Conservation (phyloP, 2,329 filamentous ascomycete species). For the Xylaria sp. region DNA sequence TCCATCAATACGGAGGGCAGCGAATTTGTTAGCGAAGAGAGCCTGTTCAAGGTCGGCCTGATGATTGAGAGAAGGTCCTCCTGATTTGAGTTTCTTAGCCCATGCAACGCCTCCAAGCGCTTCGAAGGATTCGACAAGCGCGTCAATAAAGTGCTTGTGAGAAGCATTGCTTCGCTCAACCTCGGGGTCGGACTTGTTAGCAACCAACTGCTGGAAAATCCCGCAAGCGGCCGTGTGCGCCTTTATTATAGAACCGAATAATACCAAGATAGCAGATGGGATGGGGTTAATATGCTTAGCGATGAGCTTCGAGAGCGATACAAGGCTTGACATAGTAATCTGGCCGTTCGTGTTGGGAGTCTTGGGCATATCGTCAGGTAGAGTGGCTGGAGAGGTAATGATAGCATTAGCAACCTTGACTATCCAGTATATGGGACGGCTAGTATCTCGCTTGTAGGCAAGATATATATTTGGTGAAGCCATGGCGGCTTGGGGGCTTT, state of each 20-base stretch:
- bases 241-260: slow-evolving; percentile 48
- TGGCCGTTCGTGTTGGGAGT: slow-evolving; percentile 47
- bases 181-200: slow-evolving; percentile 43
- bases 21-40: slow-evolving; percentile 41
- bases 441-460: not conserved
- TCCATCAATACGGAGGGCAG: slow-evolving; percentile 31
- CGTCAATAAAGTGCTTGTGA: slow-evolving; percentile 52
- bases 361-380: slow-evolving; percentile 20
- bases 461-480: no score
- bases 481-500: no score
- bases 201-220: slow-evolving; percentile 43
- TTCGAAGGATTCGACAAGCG: slow-evolving; percentile 45
- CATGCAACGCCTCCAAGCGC: slow-evolving; percentile 23
- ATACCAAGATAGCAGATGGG: slow-evolving; percentile 42
- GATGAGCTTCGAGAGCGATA: slow-evolving; percentile 49
- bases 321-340: slow-evolving; percentile 44
- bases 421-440: slow-evolving; percentile 45
- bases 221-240: slow-evolving; percentile 40
- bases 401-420: slow-evolving; percentile 47
- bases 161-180: slow-evolving; percentile 46
- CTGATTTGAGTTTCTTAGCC: slow-evolving; percentile 41
- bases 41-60: slow-evolving; percentile 36
- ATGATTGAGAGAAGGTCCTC: slow-evolving; percentile 32
- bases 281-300: slow-evolving; percentile 42
- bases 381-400: slow-evolving; percentile 34